These are phyloP conservation scores for Candida quercuum DNA, from an alignment of 805 yeast genomes.

Conservation along the genomic window DNA sequence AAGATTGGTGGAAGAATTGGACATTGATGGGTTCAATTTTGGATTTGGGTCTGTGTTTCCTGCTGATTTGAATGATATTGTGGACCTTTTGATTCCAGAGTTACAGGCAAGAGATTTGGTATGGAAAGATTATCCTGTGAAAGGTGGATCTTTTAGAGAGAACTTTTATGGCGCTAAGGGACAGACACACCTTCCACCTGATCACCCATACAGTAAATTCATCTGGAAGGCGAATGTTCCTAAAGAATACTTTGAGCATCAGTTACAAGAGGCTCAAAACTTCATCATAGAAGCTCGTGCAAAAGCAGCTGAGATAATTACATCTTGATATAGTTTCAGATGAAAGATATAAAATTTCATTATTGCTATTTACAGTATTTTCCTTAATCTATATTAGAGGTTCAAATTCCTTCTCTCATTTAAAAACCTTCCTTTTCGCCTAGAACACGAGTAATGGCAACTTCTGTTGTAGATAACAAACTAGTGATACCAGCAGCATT, in stretches of 20 bases:
- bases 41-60: slow-evolving; percentile 32
- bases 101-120: slow-evolving; percentile 29
- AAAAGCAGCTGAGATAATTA: neutral
- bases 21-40: slow-evolving; percentile 38
- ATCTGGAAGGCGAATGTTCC: slow-evolving; percentile 20
- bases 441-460: slow-evolving; percentile 92
- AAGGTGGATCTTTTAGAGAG: slow-evolving; percentile 18
- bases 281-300: neutral
- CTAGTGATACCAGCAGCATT: slow-evolving; percentile 99
- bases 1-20: slow-evolving; percentile 32
- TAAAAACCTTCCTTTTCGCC: slow-evolving; percentile 23
- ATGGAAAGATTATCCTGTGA: slow-evolving; percentile 31
- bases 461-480: slow-evolving; percentile 94
- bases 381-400: too few relatives aligned
- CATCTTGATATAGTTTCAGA: too few relatives aligned
- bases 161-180: slow-evolving; percentile 15
- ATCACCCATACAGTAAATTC: slow-evolving; percentile 3
- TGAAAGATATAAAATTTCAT: too few relatives aligned
- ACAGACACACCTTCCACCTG: slow-evolving; percentile 1
- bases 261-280: slow-evolving; percentile 1
- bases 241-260: slow-evolving; percentile 23
- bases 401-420: too few relatives aligned
- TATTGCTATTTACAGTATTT: neutral
- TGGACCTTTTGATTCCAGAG: slow-evolving; percentile 33
- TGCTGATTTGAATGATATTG: slow-evolving; percentile 33